Conservation (phyloP, 2,329 filamentous ascomycete species). For the Ophiostoma tasmaniense region DNA sequence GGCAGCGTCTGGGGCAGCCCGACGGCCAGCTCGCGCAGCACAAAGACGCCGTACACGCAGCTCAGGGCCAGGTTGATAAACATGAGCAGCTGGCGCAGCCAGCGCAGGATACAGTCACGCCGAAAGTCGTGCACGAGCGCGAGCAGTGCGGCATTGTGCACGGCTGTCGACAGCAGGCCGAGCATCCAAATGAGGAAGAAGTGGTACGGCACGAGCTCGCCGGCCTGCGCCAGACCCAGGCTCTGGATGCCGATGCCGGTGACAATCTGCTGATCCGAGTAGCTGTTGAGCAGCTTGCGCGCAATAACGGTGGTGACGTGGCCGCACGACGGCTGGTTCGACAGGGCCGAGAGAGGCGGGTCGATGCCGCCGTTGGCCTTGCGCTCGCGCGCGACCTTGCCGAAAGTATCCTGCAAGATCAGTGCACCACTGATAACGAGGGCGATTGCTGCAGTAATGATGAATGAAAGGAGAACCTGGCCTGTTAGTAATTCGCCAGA, state of each 20-base stretch:
- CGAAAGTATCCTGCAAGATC: constrained; percentile 43
- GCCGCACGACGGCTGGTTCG: neutral
- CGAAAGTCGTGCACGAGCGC: constrained; percentile 58
- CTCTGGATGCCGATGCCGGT: constrained; percentile 61
- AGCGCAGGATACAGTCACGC: constrained; percentile 57
- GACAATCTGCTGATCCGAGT: constrained; percentile 61
- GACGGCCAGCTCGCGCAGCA: constrained; percentile 46
- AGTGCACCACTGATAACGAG: constrained; percentile 48
- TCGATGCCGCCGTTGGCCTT: constrained; percentile 21
- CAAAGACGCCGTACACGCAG: constrained; percentile 46
- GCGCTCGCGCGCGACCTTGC: constrained; percentile 25
- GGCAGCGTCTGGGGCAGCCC: constrained; percentile 44
- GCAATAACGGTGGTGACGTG: constrained; percentile 32
- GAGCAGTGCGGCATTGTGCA: constrained; percentile 57
- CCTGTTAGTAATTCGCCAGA: neutral
- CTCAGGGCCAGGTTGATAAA: constrained; percentile 54
- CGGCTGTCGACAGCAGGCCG: constrained; percentile 54
- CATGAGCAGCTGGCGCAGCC: constrained; percentile 59
- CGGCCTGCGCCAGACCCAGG: constrained; percentile 52
- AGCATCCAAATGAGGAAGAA: constrained; percentile 66
- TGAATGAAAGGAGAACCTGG: constrained; percentile 56
- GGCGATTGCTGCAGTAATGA: constrained; percentile 52
- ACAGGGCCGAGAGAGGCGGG: constrained; percentile 26
- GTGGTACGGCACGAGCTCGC: constrained; percentile 55
- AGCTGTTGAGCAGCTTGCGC: constrained; percentile 56